A percentile compares a stretch with the other conserved stretches of the same genome.
phyloP scores from a whole-genome alignment of 208 protist species.

The Leptomonas pyrrhocoris region DNA sequence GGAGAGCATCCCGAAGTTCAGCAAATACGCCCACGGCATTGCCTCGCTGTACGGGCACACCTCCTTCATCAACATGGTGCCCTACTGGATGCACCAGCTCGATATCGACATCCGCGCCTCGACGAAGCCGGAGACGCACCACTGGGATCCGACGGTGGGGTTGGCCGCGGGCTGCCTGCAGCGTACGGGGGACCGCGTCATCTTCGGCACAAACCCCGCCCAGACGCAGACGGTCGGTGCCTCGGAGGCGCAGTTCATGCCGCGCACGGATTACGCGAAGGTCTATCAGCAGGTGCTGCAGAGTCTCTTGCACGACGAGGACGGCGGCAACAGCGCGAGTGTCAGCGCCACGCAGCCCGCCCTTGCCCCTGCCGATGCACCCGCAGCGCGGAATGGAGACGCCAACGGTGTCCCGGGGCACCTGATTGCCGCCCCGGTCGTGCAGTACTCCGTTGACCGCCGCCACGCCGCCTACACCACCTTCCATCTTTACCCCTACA shows the following conservation, averaged over 20 bases:
- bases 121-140: slow-evolving; percentile 80
- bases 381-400: not conserved
- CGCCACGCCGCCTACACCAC: slow-evolving; percentile 79
- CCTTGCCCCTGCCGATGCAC: not conserved
- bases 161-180: slow-evolving; percentile 79
- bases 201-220: slow-evolving; percentile 76
- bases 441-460: slow-evolving; percentile 80
- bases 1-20: slow-evolving; percentile 90
- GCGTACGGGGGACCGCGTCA: slow-evolving; percentile 74
- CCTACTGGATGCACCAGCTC: slow-evolving; percentile 91
- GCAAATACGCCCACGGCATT: slow-evolving; percentile 91
- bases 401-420: not conserved
- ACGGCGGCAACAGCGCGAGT: slow-evolving; percentile 2
- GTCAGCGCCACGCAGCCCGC: not conserved
- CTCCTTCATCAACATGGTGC: slow-evolving; percentile 86
- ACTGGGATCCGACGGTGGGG: slow-evolving; percentile 85
- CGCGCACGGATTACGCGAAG: slow-evolving; percentile 73
- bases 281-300: slow-evolving; percentile 71
- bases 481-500: slow-evolving; percentile 85
- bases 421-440: slow-evolving; percentile 38
- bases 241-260: slow-evolving; percentile 82
- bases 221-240: slow-evolving; percentile 87
- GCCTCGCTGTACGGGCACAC: slow-evolving; percentile 88
- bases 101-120: slow-evolving; percentile 88
- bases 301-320: slow-evolving; percentile 28